These are phyloP conservation scores for Xylaria palmicola DNA, from an alignment of 495 filamentous ascomycete species.

Conservation along the genomic window DNA sequence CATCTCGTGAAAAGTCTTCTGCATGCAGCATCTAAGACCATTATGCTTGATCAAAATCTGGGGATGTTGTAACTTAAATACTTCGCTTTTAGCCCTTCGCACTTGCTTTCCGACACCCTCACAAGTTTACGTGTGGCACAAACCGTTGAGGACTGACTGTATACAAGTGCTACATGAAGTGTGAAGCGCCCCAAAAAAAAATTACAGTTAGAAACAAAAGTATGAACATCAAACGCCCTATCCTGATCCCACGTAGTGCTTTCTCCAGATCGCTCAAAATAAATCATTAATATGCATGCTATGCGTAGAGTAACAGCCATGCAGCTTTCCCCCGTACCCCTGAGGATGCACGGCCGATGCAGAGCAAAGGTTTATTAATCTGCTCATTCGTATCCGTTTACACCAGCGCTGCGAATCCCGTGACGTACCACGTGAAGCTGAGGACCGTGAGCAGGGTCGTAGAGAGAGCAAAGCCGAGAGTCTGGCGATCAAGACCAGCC, in stretches of 20 bases:
- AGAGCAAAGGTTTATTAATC: conserved; percentile 7
- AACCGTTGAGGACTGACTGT: conserved; percentile 9
- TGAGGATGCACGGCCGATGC: neutral
- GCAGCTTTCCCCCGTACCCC: too few relatives aligned
- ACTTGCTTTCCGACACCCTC: neutral
- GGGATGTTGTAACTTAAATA: neutral
- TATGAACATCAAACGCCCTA: conserved; percentile 7
- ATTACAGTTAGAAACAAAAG: conserved; percentile 5
- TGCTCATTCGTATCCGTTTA: conserved; percentile 30
- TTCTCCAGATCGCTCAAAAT: neutral
- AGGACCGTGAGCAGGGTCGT: conserved; percentile 75
- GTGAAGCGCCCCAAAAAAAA: conserved; percentile 1
- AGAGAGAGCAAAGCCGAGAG: conserved; percentile 67
- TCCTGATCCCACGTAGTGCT: neutral
- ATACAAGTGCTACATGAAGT: conserved; percentile 9
- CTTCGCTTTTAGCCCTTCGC: neutral
- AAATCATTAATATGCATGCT: conserved; percentile 1
- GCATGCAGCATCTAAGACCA: conserved; percentile 14
- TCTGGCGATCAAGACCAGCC: conserved; percentile 63
- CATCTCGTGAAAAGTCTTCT: conserved; percentile 18
- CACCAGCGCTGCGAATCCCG: conserved; percentile 59
- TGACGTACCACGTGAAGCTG: conserved; percentile 88
- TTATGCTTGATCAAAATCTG: neutral
- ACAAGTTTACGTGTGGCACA: conserved; percentile 4
- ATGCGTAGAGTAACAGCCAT: conserved; percentile 8